These are phyloP conservation scores for Penicillium sp. DNA, from an alignment of 2,329 filamentous ascomycete genomes.

Conservation along the genomic window DNA sequence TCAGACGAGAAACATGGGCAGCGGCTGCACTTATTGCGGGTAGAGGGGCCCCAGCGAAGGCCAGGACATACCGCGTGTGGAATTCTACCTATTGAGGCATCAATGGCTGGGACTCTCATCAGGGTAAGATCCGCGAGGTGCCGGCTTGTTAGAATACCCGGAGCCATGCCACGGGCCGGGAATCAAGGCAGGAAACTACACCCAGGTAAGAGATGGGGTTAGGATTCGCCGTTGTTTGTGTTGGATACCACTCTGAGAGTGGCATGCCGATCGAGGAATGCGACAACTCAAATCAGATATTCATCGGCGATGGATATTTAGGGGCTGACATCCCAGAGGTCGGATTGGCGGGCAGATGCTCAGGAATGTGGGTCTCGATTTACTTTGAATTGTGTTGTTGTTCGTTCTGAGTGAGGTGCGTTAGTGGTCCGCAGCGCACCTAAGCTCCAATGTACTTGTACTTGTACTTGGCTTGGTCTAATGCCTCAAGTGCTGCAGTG, in stretches of 20 bases:
- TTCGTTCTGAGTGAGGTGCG: not conserved
- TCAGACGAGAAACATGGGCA: constrained; percentile 2
- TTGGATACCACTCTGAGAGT: not conserved
- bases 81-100: constrained; percentile 6
- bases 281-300: not conserved
- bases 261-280: constrained; percentile 12
- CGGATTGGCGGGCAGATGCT: not conserved
- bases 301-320: not conserved
- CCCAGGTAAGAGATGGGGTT: not conserved
- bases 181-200: not conserved
- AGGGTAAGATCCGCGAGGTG: not conserved
- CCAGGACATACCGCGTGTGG: constrained; percentile 12
- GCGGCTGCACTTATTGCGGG: constrained; percentile 15
- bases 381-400: not conserved
- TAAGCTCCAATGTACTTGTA: no score
- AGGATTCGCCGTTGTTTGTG: constrained; percentile 1
- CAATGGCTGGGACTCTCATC: not conserved
- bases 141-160: not conserved
- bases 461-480: no score
- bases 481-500: no score
- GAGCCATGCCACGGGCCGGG: not conserved
- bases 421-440: not conserved
- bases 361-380: constrained; percentile 1
- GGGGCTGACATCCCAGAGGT: not conserved
- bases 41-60: constrained; percentile 3